A percentile compares a stretch with the other conserved stretches of the same genome.
These are phyloP conservation scores for Aspergillus sclerotiicarbonarius DNA, from an alignment of 495 filamentous ascomycete genomes.

Conservation along the genomic window DNA sequence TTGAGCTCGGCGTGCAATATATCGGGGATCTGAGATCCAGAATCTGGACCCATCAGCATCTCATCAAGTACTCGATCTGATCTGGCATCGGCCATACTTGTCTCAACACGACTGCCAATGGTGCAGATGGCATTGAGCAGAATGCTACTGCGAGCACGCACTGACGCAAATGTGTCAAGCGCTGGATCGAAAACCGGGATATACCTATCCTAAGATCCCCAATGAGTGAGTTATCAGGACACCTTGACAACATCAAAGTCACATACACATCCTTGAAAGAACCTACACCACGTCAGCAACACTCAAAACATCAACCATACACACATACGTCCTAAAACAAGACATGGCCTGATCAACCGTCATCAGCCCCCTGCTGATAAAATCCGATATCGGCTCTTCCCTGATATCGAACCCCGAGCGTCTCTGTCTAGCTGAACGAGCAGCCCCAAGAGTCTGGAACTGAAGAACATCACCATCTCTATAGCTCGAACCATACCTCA, in stretches of 20 bases:
- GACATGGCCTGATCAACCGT: constrained; percentile 32
- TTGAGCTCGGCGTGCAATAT: constrained; percentile 42
- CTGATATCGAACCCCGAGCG: constrained; percentile 38
- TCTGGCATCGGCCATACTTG: constrained; percentile 19
- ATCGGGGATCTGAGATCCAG: constrained; percentile 35
- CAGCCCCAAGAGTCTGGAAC: not conserved
- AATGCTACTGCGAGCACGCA: constrained; percentile 41
- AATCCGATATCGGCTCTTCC: constrained; percentile 34
- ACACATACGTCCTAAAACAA: constrained; percentile 35
- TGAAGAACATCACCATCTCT: not conserved
- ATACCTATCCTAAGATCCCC: constrained; percentile 35
- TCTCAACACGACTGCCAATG: constrained; percentile 45
- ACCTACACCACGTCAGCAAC: constrained; percentile 23
- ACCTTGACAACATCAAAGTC: not conserved
- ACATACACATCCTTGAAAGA: constrained; percentile 46
- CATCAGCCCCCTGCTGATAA: constrained; percentile 37
- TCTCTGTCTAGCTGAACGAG: constrained; percentile 22
- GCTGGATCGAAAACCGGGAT: constrained; percentile 46
- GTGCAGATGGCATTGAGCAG: constrained; percentile 50
- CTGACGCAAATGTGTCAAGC: constrained; percentile 41
- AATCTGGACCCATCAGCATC: constrained; percentile 20
- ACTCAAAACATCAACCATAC: too few species aligned
- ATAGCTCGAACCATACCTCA: not conserved
- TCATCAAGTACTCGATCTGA: not conserved
- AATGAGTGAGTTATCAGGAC: constrained; percentile 1